A percentile compares a stretch with the other conserved stretches of the same genome.
Conservation (phyloP, 305 asterid genomes). For the Salvia sclarea region DNA sequence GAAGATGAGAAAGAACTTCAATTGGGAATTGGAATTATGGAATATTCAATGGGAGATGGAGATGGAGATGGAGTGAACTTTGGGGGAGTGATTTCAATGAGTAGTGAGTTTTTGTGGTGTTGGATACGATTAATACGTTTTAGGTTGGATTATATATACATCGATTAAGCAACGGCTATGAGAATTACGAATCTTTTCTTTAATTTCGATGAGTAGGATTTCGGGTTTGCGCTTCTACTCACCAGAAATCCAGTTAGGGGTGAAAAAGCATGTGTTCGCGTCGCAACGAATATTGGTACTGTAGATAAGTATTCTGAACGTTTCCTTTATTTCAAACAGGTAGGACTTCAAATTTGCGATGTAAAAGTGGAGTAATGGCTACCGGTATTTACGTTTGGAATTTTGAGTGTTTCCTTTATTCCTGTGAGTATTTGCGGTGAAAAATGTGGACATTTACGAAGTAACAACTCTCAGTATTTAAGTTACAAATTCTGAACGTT, state of each 20-base stretch:
- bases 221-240: not conserved
- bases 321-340: not conserved
- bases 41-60: not conserved
- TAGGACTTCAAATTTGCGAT: not conserved
- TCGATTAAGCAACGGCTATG: not conserved
- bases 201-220: not conserved
- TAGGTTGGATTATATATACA: no score
- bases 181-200: not conserved
- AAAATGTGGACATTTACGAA: not conserved
- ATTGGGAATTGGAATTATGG: not conserved
- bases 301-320: no score
- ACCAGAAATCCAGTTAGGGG: no score
- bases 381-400: no score
- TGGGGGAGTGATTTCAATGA: not conserved
- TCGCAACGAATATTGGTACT: no score
- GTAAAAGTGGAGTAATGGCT: no score
- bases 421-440: no score
- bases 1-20: not conserved
- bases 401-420: no score
- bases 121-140: not conserved
- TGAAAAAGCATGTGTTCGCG: no score
- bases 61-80: not conserved
- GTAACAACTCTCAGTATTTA: no score
- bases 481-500: not conserved
- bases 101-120: not conserved